Conservation (phyloP, 768 basidiomycete species). For the Clathrus columnatus region DNA sequence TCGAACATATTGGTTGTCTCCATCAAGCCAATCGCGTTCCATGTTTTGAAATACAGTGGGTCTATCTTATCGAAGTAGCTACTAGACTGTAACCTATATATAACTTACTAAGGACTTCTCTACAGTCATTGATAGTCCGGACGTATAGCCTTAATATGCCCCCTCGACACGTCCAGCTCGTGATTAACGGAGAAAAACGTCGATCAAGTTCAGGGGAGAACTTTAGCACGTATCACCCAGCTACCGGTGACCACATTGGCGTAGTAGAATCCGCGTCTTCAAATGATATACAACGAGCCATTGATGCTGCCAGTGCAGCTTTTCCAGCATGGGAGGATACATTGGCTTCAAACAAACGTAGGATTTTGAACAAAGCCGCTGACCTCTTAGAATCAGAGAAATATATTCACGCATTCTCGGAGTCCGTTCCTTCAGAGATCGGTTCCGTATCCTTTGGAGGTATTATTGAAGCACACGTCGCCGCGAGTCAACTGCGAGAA, state of each 20-base stretch:
- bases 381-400: conserved; percentile 35
- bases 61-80: too few species aligned
- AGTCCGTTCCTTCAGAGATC: conserved; percentile 31
- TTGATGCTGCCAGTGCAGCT: conserved; percentile 37
- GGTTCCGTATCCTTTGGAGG: conserved; percentile 22
- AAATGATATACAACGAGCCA: conserved; percentile 35
- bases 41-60: too few species aligned
- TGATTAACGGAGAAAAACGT: conserved; percentile 32
- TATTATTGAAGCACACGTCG: conserved; percentile 20
- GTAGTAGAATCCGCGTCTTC: conserved; percentile 34
- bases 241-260: conserved; percentile 35
- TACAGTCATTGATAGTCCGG: not conserved
- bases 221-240: conserved; percentile 40
- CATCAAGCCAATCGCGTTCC: too few species aligned
- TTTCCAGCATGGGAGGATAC: conserved; percentile 41
- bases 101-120: too few species aligned
- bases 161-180: conserved; percentile 17
- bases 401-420: conserved; percentile 29
- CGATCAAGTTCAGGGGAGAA: conserved; percentile 28
- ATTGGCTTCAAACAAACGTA: conserved; percentile 28
- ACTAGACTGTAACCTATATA: too few species aligned
- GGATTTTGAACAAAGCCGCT: conserved; percentile 41
- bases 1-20: too few species aligned
- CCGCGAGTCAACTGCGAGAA: conserved; percentile 22
- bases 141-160: not conserved